Evolutionary conservation across 2,329 filamentous ascomycete species (phyloP).

Genomic region (Penicillium polonicum): DNA sequence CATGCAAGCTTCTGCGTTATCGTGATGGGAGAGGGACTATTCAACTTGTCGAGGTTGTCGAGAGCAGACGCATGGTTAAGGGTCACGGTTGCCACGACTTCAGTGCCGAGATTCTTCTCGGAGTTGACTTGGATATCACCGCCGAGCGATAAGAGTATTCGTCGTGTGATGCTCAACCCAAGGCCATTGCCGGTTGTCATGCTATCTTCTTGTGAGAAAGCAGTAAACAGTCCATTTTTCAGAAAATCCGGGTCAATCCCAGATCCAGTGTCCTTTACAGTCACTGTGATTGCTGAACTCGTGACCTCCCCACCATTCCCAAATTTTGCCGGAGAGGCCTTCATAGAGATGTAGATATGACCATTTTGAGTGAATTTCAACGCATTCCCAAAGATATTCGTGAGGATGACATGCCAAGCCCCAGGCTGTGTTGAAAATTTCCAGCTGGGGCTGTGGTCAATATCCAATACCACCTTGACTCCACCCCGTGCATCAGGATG

Average conservation of each 20-base stretch:
- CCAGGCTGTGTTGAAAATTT: slow-evolving; percentile 14
- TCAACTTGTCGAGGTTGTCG: neutral
- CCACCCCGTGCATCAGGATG: neutral
- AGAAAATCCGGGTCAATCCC: slow-evolving; percentile 30
- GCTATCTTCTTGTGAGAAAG: slow-evolving; percentile 60
- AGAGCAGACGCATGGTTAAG: slow-evolving; percentile 1
- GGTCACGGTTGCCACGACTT: slow-evolving; percentile 13
- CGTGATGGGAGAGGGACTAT: neutral
- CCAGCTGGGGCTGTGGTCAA: slow-evolving; percentile 8
- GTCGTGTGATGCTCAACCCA: slow-evolving; percentile 58
- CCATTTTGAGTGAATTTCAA: slow-evolving; percentile 18
- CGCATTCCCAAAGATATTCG: slow-evolving; percentile 20
- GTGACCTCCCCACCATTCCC: neutral
- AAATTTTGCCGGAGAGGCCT: neutral
- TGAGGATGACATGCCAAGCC: slow-evolving; percentile 15
- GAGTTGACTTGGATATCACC: slow-evolving; percentile 31
- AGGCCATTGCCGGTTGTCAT: slow-evolving; percentile 59
- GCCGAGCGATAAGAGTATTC: slow-evolving; percentile 29
- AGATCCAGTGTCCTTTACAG: slow-evolving; percentile 32
- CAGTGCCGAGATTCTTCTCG: slow-evolving; percentile 27
- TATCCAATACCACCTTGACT: slow-evolving; percentile 15
- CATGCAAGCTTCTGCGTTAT: neutral
- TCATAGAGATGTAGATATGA: slow-evolving; percentile 11
- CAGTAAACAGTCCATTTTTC: slow-evolving; percentile 47
- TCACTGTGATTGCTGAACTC: slow-evolving; percentile 20